These are phyloP conservation scores for Linaria vulgaris DNA, from an alignment of 257 asterid species.

Conservation along the genomic window DNA sequence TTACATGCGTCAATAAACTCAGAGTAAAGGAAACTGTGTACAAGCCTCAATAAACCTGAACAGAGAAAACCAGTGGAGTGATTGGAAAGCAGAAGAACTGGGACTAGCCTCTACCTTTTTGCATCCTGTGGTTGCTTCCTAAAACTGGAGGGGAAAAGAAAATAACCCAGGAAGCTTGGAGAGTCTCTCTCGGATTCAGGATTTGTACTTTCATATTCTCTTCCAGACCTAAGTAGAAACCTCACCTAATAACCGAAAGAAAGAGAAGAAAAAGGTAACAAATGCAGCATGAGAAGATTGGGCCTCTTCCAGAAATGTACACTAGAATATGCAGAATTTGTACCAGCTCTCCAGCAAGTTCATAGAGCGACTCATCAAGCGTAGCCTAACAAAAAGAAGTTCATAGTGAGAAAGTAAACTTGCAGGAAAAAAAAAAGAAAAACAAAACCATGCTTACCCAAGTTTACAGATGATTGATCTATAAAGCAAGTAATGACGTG, in stretches of 20 bases:
- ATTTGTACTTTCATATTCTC: constrained; percentile 79
- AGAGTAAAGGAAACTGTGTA: not conserved
- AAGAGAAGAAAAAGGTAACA: not conserved
- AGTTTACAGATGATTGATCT: too few species aligned
- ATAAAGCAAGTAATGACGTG: not conserved
- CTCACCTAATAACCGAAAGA: constrained; percentile 63
- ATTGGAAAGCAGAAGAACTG: not conserved
- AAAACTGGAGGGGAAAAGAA: constrained; percentile 78
- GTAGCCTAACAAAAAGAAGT: constrained; percentile 71
- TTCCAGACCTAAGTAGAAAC: constrained; percentile 93
- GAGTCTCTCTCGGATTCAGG: constrained; percentile 71
- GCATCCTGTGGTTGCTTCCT: constrained; percentile 74
- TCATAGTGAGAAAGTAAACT: constrained; percentile 32
- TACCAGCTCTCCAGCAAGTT: constrained; percentile 99
- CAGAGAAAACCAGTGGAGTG: not conserved
- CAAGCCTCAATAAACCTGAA: constrained; percentile 1
- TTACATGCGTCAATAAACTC: constrained; percentile 15
- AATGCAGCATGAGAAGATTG: constrained; percentile 11
- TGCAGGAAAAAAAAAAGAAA: constrained; percentile 15
- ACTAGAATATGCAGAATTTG: constrained; percentile 21
- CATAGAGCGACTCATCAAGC: constrained; percentile 88
- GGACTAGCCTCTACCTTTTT: constrained; percentile 50
- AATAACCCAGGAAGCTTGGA: constrained; percentile 85
- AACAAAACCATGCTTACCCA: not conserved
- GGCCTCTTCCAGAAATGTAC: constrained; percentile 22